Conservation (phyloP, 129 eudicot species). For the Saussurea involucrata region DNA sequence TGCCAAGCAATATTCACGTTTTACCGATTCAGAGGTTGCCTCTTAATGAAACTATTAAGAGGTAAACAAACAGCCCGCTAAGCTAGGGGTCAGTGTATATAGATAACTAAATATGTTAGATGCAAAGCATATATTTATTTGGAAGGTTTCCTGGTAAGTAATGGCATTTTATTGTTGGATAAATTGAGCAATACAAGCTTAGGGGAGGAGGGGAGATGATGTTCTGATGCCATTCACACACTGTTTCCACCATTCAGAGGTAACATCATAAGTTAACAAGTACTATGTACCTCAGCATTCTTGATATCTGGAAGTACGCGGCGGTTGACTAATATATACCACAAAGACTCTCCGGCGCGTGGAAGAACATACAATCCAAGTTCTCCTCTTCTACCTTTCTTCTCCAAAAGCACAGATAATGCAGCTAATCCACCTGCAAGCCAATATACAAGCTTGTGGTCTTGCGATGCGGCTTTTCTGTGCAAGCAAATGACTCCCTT, state of each 20-base stretch:
- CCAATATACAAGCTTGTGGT: slow-evolving; percentile 99
- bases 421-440: slow-evolving; percentile 93
- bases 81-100: not conserved
- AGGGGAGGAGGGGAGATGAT: not conserved
- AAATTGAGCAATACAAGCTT: not conserved
- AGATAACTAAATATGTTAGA: not conserved
- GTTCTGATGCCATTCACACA: not conserved
- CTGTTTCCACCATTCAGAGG: too few species aligned
- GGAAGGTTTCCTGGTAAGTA: not conserved
- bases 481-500: slow-evolving; percentile 91
- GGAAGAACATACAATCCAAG: slow-evolving; percentile 99
- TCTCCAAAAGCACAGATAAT: slow-evolving; percentile 86
- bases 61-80: not conserved
- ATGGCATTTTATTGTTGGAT: not conserved
- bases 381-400: slow-evolving; percentile 91
- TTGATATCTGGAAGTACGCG: slow-evolving; percentile 80
- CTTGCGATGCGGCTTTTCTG: slow-evolving; percentile 76
- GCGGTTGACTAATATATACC: slow-evolving; percentile 93
- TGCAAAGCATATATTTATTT: not conserved
- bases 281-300: slow-evolving; percentile 92
- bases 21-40: too few species aligned
- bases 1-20: too few species aligned
- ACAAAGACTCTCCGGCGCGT: slow-evolving; percentile 91
- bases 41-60: too few species aligned
- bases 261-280: not conserved